These are phyloP conservation scores for Tephrocybe sp. DNA, from an alignment of 768 basidiomycete genomes.

Conservation along the genomic window DNA sequence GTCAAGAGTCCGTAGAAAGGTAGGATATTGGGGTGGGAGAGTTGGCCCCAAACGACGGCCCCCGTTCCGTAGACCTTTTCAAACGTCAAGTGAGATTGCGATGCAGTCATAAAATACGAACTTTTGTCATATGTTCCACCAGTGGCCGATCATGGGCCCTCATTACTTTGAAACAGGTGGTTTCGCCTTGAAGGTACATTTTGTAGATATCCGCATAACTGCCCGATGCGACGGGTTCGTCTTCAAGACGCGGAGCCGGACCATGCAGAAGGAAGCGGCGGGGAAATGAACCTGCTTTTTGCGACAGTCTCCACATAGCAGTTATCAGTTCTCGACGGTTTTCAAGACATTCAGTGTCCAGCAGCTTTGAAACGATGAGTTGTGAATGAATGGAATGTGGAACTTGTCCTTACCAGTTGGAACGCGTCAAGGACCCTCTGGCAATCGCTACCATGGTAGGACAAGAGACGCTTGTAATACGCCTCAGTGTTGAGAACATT, in stretches of 20 bases:
- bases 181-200: not conserved
- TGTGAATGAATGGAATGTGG: no score
- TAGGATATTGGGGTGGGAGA: constrained; percentile 29
- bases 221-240: not conserved
- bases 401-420: not conserved
- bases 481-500: no score
- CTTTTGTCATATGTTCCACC: constrained; percentile 2
- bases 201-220: constrained; percentile 7
- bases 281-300: not conserved
- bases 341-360: constrained; percentile 1
- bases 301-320: constrained; percentile 7
- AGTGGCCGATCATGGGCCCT: not conserved
- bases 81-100: not conserved
- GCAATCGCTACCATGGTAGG: not conserved
- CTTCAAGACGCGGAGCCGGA: not conserved
- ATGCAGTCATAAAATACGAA: not conserved
- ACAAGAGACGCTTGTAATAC: not conserved
- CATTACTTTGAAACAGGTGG: constrained; percentile 7
- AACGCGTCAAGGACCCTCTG: not conserved
- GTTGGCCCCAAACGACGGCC: constrained; percentile 24
- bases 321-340: constrained; percentile 1
- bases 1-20: constrained; percentile 29
- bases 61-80: constrained; percentile 11
- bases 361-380: not conserved
- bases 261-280: not conserved